Conservation (phyloP, 106 monocot genomes). For the Dendrobium chrysotoxum region DNA sequence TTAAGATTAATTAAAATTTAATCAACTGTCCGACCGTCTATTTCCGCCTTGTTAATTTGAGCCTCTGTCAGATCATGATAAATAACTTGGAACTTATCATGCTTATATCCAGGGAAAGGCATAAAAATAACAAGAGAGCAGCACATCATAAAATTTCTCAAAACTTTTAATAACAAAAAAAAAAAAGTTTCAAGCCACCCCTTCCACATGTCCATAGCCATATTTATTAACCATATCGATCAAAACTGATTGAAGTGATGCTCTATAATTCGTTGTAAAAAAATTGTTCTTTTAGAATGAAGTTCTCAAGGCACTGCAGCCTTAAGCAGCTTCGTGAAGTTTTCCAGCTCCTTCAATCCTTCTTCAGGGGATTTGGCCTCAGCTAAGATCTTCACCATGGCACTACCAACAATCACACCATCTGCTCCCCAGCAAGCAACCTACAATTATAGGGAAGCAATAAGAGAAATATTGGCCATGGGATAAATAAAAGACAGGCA, state of each 20-base stretch:
- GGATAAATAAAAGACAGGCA: neutral
- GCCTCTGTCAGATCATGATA: no score
- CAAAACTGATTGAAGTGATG: neutral
- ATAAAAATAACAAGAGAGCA: no score
- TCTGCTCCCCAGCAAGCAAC: conserved; percentile 75
- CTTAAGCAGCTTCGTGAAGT: conserved; percentile 40
- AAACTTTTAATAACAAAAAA: no score
- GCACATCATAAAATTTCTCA: no score
- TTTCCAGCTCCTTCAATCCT: conserved; percentile 51
- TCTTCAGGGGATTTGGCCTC: conserved; percentile 51
- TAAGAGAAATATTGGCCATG: neutral
- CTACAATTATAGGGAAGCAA: conserved; percentile 9
- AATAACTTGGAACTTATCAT: no score
- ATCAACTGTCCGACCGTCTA: no score
- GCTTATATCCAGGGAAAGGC: no score
- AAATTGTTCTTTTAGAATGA: neutral
- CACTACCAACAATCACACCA: conserved; percentile 67
- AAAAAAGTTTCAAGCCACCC: no score
- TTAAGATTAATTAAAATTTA: no score
- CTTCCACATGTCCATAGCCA: neutral
- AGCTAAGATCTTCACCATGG: conserved; percentile 49
- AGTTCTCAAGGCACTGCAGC: conserved; percentile 36
- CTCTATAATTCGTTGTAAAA: neutral
- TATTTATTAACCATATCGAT: neutral
- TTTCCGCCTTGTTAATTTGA: no score